Evolutionary conservation across 1,139 yeast species (phyloP), one percentile per base, ranked within the genome.

Genomic region (Diutina sp.): DNA sequence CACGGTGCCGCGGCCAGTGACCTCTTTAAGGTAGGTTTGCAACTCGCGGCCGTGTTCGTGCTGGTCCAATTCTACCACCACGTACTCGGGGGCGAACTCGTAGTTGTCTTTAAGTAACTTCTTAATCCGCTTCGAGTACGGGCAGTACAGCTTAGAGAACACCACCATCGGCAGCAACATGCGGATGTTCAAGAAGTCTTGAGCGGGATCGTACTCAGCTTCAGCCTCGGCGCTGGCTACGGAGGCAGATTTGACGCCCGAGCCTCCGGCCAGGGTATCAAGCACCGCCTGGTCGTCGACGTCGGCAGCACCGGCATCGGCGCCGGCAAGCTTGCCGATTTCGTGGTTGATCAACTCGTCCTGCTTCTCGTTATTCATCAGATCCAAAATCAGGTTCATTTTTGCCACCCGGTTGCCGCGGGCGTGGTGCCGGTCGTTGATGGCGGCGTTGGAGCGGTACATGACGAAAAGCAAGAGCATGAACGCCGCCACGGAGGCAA

Each of bases 21-120:
- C 69, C 55, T 74, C 73, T 12, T 74, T 82, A 57, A 87, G 73
- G 66, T 82, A 82, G 16, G 71, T 76, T 66, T 86, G 93, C 59
- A 87, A 72, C 58, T 76, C 81, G 14, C 69, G 67, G 1, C 93
- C 93, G 64, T 84, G 79, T 55, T 79, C 77, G 67, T 90, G 95
- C 65, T 75, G 77, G 69, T 93, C 98, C 57, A 93, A 77, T 67
- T 93, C 98, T 32, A 91, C 90, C 55, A 88, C 78, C 12, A 76
- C 67, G 5, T 90, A 91, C 50, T 74, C 72, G 2, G 98, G 99
- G 1, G 79, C 76, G 59, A 93, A 82, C 58, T 79, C 78, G 70
- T 89, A 90, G 62, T 82, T 80, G 30, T 79, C 80, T 30, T 70
- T 69, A 56, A 93, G 74, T 54, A 90, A 72, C 44, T 78, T 76